A percentile compares a stretch with the other conserved stretches of the same genome.
Evolutionary conservation across 108 stramenopile species (phyloP).

Genomic region (Cyclotella cryptica): DNA sequence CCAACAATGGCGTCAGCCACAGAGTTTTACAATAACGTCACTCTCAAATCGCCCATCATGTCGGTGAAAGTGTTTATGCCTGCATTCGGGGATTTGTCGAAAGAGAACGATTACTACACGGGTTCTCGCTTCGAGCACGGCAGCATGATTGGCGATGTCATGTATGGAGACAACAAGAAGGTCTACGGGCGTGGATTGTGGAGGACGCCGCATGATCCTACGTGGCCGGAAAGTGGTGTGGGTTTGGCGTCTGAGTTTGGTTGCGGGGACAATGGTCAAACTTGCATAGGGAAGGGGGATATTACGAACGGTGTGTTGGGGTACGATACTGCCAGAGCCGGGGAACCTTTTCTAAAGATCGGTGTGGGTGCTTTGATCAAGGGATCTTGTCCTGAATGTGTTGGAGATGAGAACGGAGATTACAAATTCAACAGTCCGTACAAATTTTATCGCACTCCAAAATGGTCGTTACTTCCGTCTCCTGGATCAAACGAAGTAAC

Average conservation of each 20-base stretch:
- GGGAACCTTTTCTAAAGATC: constrained; percentile 63
- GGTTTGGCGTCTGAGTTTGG: constrained; percentile 87
- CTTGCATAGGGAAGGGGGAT: constrained; percentile 67
- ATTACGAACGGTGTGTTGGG: constrained; percentile 85
- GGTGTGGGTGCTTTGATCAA: constrained; percentile 70
- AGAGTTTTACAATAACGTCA: constrained; percentile 56
- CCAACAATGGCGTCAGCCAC: constrained; percentile 4
- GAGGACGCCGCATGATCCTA: constrained; percentile 74
- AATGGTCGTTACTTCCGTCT: constrained; percentile 54
- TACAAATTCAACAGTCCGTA: constrained; percentile 87
- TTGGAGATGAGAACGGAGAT: constrained; percentile 57
- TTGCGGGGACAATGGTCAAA: constrained; percentile 78
- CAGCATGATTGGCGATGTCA: constrained; percentile 80
- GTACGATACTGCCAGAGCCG: constrained; percentile 71
- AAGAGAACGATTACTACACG: constrained; percentile 54
- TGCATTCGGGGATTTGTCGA: constrained; percentile 24
- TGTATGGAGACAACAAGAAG: constrained; percentile 30
- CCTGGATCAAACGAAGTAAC: constrained; percentile 43
- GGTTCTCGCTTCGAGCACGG: constrained; percentile 81
- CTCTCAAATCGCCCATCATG: constrained; percentile 58
- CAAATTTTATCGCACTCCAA: constrained; percentile 60
- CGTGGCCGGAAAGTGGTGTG: constrained; percentile 83
- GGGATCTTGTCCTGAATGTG: constrained; percentile 72
- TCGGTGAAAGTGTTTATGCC: constrained; percentile 61
- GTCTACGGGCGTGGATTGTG: constrained; percentile 73